Evolutionary conservation across 1,139 yeast species (phyloP).

Genomic region (Spathaspora sp.): DNA sequence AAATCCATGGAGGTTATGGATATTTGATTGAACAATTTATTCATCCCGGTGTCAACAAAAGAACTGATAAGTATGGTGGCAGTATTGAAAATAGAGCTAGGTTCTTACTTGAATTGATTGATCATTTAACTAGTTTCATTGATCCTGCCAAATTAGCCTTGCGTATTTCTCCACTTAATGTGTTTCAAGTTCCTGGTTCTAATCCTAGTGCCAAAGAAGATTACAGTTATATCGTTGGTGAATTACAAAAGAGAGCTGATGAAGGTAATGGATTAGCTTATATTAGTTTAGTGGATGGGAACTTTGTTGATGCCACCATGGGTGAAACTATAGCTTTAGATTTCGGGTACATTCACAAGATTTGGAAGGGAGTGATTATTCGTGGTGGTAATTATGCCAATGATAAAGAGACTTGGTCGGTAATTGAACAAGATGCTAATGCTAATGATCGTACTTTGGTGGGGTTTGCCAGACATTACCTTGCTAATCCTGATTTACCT

Average conservation of each 20-base stretch:
- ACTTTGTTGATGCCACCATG: conserved; percentile 11
- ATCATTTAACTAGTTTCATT: conserved; percentile 45
- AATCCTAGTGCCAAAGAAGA: conserved; percentile 30
- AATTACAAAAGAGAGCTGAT: conserved; percentile 39
- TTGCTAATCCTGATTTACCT: conserved; percentile 55
- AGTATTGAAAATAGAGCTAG: conserved; percentile 64
- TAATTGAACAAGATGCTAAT: conserved; percentile 21
- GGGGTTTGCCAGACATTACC: conserved; percentile 47
- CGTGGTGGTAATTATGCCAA: conserved; percentile 47
- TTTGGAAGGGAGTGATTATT: conserved; percentile 50
- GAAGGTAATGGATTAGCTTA: conserved; percentile 45
- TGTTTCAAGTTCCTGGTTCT: conserved; percentile 38
- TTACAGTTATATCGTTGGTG: conserved; percentile 32
- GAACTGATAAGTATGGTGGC: conserved; percentile 54
- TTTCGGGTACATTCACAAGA: conserved; percentile 30
- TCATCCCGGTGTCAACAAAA: conserved; percentile 31
- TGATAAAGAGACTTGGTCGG: conserved; percentile 16
- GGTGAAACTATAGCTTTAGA: conserved; percentile 12
- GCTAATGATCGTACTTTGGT: conserved; percentile 40
- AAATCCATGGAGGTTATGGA: conserved; percentile 52
- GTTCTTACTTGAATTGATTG: conserved; percentile 55
- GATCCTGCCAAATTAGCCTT: conserved; percentile 45
- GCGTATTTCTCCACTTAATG: conserved; percentile 60
- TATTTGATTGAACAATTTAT: conserved; percentile 40
- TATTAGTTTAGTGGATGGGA: conserved; percentile 52